Conservation (phyloP, 345 rosid genomes). For the Aquilaria yunnanensis region DNA sequence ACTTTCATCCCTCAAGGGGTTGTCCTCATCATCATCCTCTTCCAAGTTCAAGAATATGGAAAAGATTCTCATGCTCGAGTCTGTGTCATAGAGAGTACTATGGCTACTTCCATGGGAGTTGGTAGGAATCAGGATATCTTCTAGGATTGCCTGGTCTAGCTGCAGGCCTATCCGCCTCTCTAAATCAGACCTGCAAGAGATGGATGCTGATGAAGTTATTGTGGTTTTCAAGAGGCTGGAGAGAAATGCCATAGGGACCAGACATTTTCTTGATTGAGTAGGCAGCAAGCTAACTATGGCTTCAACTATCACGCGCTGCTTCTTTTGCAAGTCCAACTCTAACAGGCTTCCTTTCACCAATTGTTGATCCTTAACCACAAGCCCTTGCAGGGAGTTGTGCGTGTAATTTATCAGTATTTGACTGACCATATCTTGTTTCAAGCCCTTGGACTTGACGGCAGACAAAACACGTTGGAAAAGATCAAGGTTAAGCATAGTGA, state of each 20-base stretch:
- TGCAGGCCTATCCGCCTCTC: constrained; percentile 92
- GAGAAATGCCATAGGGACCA: constrained; percentile 88
- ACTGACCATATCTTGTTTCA: constrained; percentile 92
- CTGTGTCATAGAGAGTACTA: constrained; percentile 65
- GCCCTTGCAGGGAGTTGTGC: constrained; percentile 72
- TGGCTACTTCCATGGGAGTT: constrained; percentile 49
- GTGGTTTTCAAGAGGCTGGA: constrained; percentile 80
- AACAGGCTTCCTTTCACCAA: constrained; percentile 44
- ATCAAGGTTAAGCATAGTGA: constrained; percentile 62
- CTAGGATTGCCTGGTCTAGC: constrained; percentile 96
- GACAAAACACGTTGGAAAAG: constrained; percentile 79
- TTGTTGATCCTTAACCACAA: constrained; percentile 52
- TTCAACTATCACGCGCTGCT: constrained; percentile 72
- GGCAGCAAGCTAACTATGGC: constrained; percentile 72
- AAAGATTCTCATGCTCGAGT: constrained; percentile 77
- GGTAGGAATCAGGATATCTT: constrained; percentile 80
- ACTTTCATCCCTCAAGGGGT: constrained; percentile 56
- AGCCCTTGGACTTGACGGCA: constrained; percentile 82
- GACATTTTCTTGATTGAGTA: constrained; percentile 81
- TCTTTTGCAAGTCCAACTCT: constrained; percentile 69
- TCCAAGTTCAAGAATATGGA: constrained; percentile 83
- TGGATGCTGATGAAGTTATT: constrained; percentile 56
- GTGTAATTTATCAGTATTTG: constrained; percentile 82
- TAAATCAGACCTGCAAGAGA: constrained; percentile 74
- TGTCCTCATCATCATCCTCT: constrained; percentile 70